phyloP scores from a whole-genome alignment of 208 protist genomes.

The Leishmania tropica region DNA sequence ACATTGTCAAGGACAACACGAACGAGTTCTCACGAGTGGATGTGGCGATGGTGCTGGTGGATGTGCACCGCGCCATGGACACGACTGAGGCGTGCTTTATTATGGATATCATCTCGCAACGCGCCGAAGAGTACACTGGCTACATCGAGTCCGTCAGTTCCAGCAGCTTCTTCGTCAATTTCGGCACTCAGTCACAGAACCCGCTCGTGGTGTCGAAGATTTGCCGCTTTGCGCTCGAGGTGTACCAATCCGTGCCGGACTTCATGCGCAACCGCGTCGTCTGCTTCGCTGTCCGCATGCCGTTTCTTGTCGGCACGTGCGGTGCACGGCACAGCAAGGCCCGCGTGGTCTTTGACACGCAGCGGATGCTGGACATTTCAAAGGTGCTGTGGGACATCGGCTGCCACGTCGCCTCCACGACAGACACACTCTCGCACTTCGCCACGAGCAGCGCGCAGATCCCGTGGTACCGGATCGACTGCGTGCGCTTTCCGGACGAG shows the following conservation, averaged over 20 bases:
- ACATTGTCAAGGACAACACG: conserved; percentile 64
- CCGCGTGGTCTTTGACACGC: conserved; percentile 43
- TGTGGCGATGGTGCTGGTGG: conserved; percentile 61
- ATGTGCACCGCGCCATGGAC: conserved; percentile 42
- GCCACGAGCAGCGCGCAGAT: conserved; percentile 37
- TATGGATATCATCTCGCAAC: conserved; percentile 50
- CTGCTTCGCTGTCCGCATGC: conserved; percentile 59
- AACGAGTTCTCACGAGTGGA: conserved; percentile 55
- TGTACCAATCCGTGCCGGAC: conserved; percentile 39
- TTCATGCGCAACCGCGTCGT: conserved; percentile 43
- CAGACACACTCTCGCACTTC: conserved; percentile 52
- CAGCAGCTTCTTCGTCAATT: conserved; percentile 60
- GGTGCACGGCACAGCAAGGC: conserved; percentile 46
- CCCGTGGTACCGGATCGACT: conserved; percentile 67
- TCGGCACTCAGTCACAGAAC: conserved; percentile 66
- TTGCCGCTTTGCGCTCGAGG: conserved; percentile 60
- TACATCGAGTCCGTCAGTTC: conserved; percentile 61
- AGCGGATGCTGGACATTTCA: conserved; percentile 44
- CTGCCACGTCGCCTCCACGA: conserved; percentile 63
- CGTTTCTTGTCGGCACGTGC: conserved; percentile 75
- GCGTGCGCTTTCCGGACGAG: conserved; percentile 45
- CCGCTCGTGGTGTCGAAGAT: conserved; percentile 61
- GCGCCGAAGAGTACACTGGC: conserved; percentile 41
- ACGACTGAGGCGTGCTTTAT: conserved; percentile 22
- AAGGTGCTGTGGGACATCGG: conserved; percentile 59